Conservation (phyloP, 23 red algal species). For the Cyanidium caldarium region DNA sequence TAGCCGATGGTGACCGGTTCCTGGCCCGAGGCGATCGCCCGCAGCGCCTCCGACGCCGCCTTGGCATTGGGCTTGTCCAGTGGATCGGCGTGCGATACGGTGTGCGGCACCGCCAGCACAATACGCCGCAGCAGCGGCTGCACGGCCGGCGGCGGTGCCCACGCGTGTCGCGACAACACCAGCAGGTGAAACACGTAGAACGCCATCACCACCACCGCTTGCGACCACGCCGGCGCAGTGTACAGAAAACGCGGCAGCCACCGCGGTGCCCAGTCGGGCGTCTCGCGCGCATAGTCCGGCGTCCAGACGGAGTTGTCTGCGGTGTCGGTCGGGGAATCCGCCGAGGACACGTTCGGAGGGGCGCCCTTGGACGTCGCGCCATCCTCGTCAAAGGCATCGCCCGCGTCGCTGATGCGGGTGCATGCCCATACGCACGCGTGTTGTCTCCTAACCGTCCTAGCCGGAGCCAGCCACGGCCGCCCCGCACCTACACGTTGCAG, state of each 20-base stretch:
- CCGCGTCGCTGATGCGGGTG: background rate
- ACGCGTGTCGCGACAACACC: slow-evolving; percentile 1
- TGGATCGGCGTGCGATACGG: background rate
- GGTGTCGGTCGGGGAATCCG: background rate
- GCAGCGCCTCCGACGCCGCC: background rate
- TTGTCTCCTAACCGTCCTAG: background rate
- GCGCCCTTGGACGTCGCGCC: background rate
- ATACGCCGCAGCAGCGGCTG: background rate
- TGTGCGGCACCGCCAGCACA: background rate
- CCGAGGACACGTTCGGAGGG: background rate
- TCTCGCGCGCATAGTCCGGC: background rate
- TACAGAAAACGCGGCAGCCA: background rate
- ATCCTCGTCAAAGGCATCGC: background rate
- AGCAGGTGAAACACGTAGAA: background rate
- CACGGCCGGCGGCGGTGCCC: background rate
- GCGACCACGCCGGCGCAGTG: background rate
- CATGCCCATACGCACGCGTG: background rate
- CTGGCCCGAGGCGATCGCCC: background rate
- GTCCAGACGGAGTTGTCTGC: background rate
- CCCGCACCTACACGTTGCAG: background rate
- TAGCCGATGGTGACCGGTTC: slow-evolving; percentile 2
- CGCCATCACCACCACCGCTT: background rate
- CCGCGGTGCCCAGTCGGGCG: background rate
- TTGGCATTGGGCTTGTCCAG: slow-evolving; percentile 5
- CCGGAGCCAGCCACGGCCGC: background rate